Base-by-base conservation (phyloP, 371 early-diverging fungal species). In the Thermomucor indicae-seudaticae region DNA sequence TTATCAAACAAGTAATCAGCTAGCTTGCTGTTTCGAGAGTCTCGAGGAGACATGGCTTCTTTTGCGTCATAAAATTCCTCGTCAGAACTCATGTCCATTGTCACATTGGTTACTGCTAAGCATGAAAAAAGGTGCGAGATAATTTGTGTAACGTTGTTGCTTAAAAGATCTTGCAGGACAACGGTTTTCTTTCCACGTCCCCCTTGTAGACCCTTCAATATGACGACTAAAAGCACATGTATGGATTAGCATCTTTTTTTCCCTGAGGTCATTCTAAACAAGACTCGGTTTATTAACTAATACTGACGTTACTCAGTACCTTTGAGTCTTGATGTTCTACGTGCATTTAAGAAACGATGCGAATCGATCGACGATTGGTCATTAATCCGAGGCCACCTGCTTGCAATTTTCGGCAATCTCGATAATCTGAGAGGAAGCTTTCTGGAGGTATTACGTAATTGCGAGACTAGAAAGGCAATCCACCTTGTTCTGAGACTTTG, bases 21-120 rank as follows among this genome's bases (percentile, higher is more conserved):
- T n/a, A n/a, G 11, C 19, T 19, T 37, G 37, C 11, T 37, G 3
- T 16, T 35, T 20, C 19, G 47, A 22, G 48, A 48, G 19, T 10
- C 27, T 16, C 19, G 7, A 8, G 45, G 34, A 5, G 55, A 55
- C 24, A 48, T 16, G n/a, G n/a, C 14, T 17, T 55, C 55, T 35
- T 41, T 47, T 2, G 55, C 55, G 48, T 55, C 55, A 19, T 55
- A 55, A 24, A 48, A 55, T 22, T 55, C 41, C 12, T 55, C 55
- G 34, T 55, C 55, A 47, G 55, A 55, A 32, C 32, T 48, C 11
- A 14, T n/a, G n/a, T n/a, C n/a, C n/a, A n/a, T n/a, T n/a, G n/a
- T n/a, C n/a, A n/a, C n/a, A n/a, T n/a, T n/a, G n/a, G n/a, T n/a
- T n/a, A n/a, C n/a, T n/a, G n/a, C n/a, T n/a, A n/a, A n/a, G n/a